Percentiles rank a stretch among this genome's conserved stretches.
Conservation (phyloP, 1,284 basidiomycete genomes). For the Fistulinella cinereoalba region DNA sequence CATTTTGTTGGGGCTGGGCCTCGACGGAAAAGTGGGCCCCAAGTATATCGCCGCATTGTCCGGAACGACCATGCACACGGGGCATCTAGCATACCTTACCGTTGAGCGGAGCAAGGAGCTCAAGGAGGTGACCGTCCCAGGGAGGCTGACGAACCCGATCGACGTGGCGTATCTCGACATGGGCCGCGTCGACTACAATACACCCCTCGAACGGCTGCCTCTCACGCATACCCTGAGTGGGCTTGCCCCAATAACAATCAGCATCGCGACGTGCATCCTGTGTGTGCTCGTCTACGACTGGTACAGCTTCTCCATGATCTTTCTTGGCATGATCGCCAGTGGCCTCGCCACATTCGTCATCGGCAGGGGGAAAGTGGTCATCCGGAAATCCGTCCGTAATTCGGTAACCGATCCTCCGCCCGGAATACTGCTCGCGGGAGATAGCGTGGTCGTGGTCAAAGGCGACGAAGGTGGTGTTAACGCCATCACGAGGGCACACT, state of each 20-base stretch:
- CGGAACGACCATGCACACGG: constrained; percentile 24
- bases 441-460: constrained; percentile 18
- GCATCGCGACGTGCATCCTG: constrained; percentile 17
- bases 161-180: constrained; percentile 23
- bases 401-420: constrained; percentile 21
- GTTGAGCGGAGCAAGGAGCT: constrained; percentile 16
- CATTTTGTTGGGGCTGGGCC: constrained; percentile 18
- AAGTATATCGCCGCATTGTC: constrained; percentile 26
- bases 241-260: constrained; percentile 20
- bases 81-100: constrained; percentile 28
- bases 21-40: constrained; percentile 29
- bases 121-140: constrained; percentile 11
- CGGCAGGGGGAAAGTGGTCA: constrained; percentile 21
- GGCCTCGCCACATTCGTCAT: constrained; percentile 25
- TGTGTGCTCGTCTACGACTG: constrained; percentile 26
- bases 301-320: constrained; percentile 30
- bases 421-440: constrained; percentile 18
- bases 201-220: constrained; percentile 10
- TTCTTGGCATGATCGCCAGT: constrained; percentile 30
- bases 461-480: constrained; percentile 15
- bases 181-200: constrained; percentile 14
- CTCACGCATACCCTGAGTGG: constrained; percentile 7
- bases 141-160: constrained; percentile 20
- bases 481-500: constrained; percentile 11
- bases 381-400: constrained; percentile 15